Evolutionary conservation across 148 eudicot genomes (phyloP).

Genomic region (Arctostaphylos glauca): DNA sequence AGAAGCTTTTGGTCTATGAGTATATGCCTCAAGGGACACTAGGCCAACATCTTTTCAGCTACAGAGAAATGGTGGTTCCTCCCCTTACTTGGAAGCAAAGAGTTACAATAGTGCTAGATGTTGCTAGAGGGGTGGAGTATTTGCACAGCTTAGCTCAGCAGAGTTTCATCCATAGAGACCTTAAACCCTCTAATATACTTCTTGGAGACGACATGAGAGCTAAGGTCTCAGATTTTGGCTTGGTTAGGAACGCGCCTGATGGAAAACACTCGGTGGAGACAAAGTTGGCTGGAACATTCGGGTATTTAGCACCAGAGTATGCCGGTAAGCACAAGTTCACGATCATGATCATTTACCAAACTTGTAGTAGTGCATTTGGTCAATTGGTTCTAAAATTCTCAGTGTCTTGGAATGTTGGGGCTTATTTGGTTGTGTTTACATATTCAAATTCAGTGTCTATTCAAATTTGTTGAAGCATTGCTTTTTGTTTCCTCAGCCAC

Average conservation of each 20-base stretch:
- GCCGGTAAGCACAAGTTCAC: constrained; percentile 26
- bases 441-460: too few relatives aligned
- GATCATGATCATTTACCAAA: too few relatives aligned
- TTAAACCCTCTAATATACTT: constrained; percentile 38
- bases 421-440: too few relatives aligned
- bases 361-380: too few relatives aligned
- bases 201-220: constrained; percentile 41
- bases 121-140: constrained; percentile 41
- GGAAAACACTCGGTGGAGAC: constrained; percentile 42
- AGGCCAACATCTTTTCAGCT: constrained; percentile 51
- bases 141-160: constrained; percentile 40
- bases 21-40: constrained; percentile 80
- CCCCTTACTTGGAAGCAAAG: constrained; percentile 39
- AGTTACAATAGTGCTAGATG: constrained; percentile 36
- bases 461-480: background rate
- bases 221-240: constrained; percentile 42
- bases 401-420: too few relatives aligned
- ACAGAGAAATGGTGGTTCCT: constrained; percentile 28
- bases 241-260: constrained; percentile 37
- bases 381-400: too few relatives aligned
- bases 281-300: constrained; percentile 40
- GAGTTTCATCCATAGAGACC: constrained; percentile 44
- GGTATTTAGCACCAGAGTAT: constrained; percentile 42
- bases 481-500: constrained; percentile 33
- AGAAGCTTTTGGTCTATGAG: constrained; percentile 79